Evolutionary conservation across 495 filamentous ascomycete genomes (phyloP).

Genomic region (Trichoderma gamsii): DNA sequence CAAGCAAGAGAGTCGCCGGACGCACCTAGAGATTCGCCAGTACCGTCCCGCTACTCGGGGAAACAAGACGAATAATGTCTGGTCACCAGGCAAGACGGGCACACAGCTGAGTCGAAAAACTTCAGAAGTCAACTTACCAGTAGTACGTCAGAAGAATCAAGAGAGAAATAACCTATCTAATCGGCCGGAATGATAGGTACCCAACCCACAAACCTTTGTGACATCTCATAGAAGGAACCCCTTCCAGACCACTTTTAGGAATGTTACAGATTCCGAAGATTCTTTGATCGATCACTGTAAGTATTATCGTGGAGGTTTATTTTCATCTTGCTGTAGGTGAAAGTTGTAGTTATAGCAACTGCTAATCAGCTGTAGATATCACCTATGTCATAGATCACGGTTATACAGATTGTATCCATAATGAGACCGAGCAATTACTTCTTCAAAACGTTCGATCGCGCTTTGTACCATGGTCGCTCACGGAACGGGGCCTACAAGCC

Average conservation of each 20-base stretch:
- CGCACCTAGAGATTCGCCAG: neutral
- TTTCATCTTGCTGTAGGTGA: neutral
- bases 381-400: neutral
- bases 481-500: neutral
- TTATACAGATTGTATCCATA: conserved; percentile 5
- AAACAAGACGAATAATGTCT: neutral
- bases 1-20: neutral
- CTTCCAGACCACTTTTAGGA: neutral
- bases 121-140: neutral
- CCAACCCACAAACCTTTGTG: neutral
- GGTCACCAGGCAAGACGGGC: neutral
- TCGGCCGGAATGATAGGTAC: neutral
- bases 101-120: neutral
- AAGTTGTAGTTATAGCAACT: neutral
- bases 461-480: conserved; percentile 8
- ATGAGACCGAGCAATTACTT: neutral
- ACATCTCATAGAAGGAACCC: neutral
- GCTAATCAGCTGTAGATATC: neutral
- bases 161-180: neutral
- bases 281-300: neutral
- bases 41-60: neutral
- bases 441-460: neutral
- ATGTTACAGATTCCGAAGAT: neutral
- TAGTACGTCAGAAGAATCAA: neutral
- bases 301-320: neutral